Conservation (phyloP, 2,329 filamentous ascomycete species). For the Ceratocystis albifundus region DNA sequence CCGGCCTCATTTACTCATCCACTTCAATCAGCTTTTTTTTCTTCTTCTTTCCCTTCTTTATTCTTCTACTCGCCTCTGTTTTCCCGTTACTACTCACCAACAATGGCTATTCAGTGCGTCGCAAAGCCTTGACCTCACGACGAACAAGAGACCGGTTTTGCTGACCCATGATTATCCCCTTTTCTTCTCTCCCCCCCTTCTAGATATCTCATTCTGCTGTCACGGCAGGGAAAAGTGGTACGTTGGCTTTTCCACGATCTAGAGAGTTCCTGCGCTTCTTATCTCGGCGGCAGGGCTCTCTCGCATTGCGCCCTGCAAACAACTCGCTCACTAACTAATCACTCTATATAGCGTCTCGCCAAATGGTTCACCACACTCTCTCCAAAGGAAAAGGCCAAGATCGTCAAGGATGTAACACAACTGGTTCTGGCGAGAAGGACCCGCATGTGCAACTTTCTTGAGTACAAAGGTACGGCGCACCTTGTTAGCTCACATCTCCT, state of each 20-base stretch:
- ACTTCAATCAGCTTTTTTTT: neutral
- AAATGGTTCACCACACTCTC: conserved; percentile 99
- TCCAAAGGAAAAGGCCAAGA: conserved; percentile 97
- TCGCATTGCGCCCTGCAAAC: too few relatives aligned
- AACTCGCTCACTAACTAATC: too few relatives aligned
- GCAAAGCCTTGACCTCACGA: neutral
- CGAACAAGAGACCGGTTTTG: neutral
- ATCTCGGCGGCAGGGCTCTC: neutral
- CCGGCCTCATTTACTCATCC: neutral
- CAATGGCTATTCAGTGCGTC: conserved; percentile 37
- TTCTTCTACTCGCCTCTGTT: neutral
- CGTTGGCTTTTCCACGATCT: conserved; percentile 31
- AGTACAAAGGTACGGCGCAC: conserved; percentile 73
- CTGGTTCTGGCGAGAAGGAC: conserved; percentile 90
- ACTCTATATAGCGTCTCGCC: conserved; percentile 63
- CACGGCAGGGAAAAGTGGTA: conserved; percentile 98
- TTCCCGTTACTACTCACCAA: conserved; percentile 24
- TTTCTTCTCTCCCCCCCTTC: conserved; percentile 12
- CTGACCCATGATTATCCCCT: conserved; percentile 11
- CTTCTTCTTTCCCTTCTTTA: conserved; percentile 6
- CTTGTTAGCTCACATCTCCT: conserved; percentile 15
- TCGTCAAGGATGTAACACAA: conserved; percentile 98
- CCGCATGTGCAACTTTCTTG: conserved; percentile 99
- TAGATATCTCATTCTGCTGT: conserved; percentile 95
- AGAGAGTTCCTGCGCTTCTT: neutral